phyloP scores from a whole-genome alignment of 306 rosid species.

The Amphicarpaea edgeworthii region DNA sequence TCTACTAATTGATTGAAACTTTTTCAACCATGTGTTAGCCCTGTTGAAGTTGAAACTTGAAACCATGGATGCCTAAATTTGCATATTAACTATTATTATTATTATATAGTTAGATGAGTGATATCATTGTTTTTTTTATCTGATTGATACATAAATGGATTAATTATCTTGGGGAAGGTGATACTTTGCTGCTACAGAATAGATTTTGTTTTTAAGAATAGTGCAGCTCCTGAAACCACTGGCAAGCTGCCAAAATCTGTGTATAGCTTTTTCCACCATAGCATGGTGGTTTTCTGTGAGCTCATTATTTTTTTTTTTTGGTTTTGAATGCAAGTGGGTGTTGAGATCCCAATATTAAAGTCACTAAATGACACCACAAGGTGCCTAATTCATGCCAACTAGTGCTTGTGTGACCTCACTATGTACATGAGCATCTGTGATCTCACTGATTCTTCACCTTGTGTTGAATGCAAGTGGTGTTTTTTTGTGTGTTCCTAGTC shows the following conservation, averaged over 20 bases:
- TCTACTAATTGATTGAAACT: slow-evolving; percentile 12
- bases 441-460: slow-evolving; percentile 11
- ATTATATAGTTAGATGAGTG: slow-evolving; percentile 5
- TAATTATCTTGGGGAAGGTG: slow-evolving; percentile 33
- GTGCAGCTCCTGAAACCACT: slow-evolving; percentile 47
- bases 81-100: not conserved
- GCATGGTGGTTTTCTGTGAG: slow-evolving; percentile 46
- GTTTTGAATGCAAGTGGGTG: slow-evolving; percentile 47
- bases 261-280: slow-evolving; percentile 23
- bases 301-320: slow-evolving; percentile 44
- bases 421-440: slow-evolving; percentile 13
- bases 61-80: slow-evolving; percentile 23
- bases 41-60: slow-evolving; percentile 37
- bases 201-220: slow-evolving; percentile 35
- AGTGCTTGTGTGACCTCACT: slow-evolving; percentile 42
- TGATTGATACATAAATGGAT: slow-evolving; percentile 34
- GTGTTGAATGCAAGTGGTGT: slow-evolving; percentile 27
- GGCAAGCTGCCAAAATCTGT: slow-evolving; percentile 44
- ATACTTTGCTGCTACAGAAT: slow-evolving; percentile 27
- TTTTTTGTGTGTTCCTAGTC: slow-evolving; percentile 32
- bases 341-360: slow-evolving; percentile 41
- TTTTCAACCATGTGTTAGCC: slow-evolving; percentile 29
- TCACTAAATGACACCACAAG: slow-evolving; percentile 37
- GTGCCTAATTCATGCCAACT: slow-evolving; percentile 28
- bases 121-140: slow-evolving; percentile 29